phyloP scores from a whole-genome alignment of 208 protist species.

The Leishmania turanica region DNA sequence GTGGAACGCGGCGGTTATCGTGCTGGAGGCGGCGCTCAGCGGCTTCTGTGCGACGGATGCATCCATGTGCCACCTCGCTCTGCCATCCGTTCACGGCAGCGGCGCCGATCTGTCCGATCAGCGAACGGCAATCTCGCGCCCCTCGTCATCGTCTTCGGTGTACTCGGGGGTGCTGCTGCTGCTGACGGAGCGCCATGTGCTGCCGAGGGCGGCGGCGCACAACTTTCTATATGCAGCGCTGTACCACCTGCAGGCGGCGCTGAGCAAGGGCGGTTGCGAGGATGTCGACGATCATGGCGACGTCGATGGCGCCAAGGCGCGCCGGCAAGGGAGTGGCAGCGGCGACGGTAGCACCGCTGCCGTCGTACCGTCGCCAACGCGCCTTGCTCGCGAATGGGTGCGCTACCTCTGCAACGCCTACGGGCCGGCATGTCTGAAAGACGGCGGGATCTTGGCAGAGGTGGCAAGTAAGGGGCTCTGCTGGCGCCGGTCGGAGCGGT shows the following conservation, averaged over 20 bases:
- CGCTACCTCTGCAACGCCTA: constrained; percentile 41
- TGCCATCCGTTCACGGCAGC: neutral
- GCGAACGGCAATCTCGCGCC: neutral
- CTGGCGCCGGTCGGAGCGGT: constrained; percentile 60
- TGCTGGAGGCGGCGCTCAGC: constrained; percentile 61
- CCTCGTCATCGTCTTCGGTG: constrained; percentile 30
- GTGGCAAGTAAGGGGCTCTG: constrained; percentile 47
- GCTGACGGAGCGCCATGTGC: constrained; percentile 27
- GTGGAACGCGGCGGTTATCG: constrained; percentile 79
- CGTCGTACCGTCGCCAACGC: constrained; percentile 19
- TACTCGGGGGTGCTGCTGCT: constrained; percentile 52
- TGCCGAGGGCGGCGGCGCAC: constrained; percentile 44
- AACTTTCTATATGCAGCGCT: constrained; percentile 86
- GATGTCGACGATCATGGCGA: neutral
- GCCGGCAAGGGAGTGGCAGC: neutral
- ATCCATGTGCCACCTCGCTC: constrained; percentile 34
- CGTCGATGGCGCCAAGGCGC: neutral
- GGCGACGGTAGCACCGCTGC: neutral
- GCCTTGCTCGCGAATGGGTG: constrained; percentile 64
- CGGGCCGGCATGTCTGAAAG: constrained; percentile 23
- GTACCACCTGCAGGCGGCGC: constrained; percentile 18
- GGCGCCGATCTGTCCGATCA: neutral
- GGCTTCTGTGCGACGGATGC: constrained; percentile 37
- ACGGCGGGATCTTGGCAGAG: constrained; percentile 31
- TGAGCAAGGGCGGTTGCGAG: neutral